Evolutionary conservation across 176 grass and related monocot genomes (phyloP).

Genomic region (Aegilops longissima): DNA sequence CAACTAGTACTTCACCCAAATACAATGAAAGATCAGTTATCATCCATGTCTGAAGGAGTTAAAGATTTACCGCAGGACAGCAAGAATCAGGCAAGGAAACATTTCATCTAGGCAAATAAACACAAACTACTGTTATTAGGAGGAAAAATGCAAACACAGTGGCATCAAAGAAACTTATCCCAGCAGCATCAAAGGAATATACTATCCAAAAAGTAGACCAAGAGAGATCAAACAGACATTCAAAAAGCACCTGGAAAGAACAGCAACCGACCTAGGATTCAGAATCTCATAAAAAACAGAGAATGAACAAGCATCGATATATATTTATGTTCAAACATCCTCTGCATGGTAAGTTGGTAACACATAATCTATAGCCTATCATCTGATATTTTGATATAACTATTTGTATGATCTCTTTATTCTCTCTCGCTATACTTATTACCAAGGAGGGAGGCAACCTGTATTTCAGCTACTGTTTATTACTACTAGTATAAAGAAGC

Average conservation of each 20-base stretch:
- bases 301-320: conserved; percentile 23
- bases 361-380: conserved; percentile 30
- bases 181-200: background rate
- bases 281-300: background rate
- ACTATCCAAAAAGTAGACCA: background rate
- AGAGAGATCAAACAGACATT: background rate
- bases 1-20: background rate
- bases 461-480: conserved; percentile 22
- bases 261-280: background rate
- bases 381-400: conserved; percentile 5
- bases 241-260: background rate
- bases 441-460: background rate
- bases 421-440: conserved; percentile 45
- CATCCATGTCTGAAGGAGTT: background rate
- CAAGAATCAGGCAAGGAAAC: background rate
- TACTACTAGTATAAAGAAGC: background rate
- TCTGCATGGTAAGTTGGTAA: conserved; percentile 4
- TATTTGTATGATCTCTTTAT: conserved; percentile 39
- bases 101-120: background rate
- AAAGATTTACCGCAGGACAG: background rate
- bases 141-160: background rate
- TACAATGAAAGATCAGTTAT: background rate
- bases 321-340: conserved; percentile 26
- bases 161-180: background rate
- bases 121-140: background rate